Evolutionary conservation across 805 yeast genomes (phyloP), one percentile per base, ranked within the genome.

Genomic region (Starmerella geochares): DNA sequence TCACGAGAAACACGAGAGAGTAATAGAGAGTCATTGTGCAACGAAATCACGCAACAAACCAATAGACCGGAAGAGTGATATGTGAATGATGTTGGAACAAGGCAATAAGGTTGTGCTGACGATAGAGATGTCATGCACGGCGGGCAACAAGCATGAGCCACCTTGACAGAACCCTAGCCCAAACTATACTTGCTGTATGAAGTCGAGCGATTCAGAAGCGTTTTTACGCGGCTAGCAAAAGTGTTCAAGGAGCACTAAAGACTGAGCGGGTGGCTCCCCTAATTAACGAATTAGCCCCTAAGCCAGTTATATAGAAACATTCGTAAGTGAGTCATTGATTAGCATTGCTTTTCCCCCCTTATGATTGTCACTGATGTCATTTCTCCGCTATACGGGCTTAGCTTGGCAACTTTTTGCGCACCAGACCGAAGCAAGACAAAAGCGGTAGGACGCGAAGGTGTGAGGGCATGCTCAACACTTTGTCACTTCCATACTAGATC

Each of bases 1-100:
- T 74, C 35, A 92, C 70, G n/a, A 77, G 78, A 59, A 88, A 90
- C 6, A 88, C 74, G 42, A 71, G 39, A 13, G 70, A 59, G 61
- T 71, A 71, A 58, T 71, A 71, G 40, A 71, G 58, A 29, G 75
- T 71, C 75, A 71, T 71, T 27, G 44, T 39, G 40, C 44, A 21
- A 16, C 6, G 31, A 9, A 4, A 25, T 7, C 23, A 19, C 25
- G 11, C n/a, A 20, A n/a, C n/a, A 20, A 6, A 33, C 37, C 14
- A 13, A 5, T 20, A 17, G 20, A 16, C 14, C 8, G 5, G 17
- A 9, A 8, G 23, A 13, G 10, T 11, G 16, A 33, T 5, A 7
- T 17, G 13, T 31, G n/a, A 10, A 14, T 31, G 35, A 6, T 7
- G 16, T 10, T 14, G 13, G 13, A 13, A 11, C 17, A 3, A 14